A percentile compares a stretch with the other conserved stretches of the same genome.
Evolutionary conservation across 164 flowering plant genomes (phyloP).

Genomic region (Vitis vinifera): ASM3070453v1 NC_081812.1:22145001-22145500

Average conservation of each 20-base stretch:
- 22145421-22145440: no score
- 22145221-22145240: conserved; percentile 74
- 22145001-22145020: conserved; percentile 7
- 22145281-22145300: background rate
- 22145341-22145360: no score
- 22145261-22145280: conserved; percentile 10
- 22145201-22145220: conserved; percentile 58
- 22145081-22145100: conserved; percentile 47
- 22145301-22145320: background rate
- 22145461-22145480: no score
- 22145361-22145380: no score
- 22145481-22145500: no score
- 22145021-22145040: conserved; percentile 44
- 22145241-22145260: conserved; percentile 86
- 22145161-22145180: background rate
- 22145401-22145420: no score
- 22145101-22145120: conserved; percentile 52
- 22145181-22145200: background rate
- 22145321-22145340: no score
- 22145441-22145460: no score
- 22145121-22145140: background rate
- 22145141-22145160: background rate
- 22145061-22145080: conserved; percentile 47
- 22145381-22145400: no score
- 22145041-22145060: conserved; percentile 58